Conservation (phyloP, 2,329 filamentous ascomycete genomes). For the Ophiostoma pallidulum region DNA sequence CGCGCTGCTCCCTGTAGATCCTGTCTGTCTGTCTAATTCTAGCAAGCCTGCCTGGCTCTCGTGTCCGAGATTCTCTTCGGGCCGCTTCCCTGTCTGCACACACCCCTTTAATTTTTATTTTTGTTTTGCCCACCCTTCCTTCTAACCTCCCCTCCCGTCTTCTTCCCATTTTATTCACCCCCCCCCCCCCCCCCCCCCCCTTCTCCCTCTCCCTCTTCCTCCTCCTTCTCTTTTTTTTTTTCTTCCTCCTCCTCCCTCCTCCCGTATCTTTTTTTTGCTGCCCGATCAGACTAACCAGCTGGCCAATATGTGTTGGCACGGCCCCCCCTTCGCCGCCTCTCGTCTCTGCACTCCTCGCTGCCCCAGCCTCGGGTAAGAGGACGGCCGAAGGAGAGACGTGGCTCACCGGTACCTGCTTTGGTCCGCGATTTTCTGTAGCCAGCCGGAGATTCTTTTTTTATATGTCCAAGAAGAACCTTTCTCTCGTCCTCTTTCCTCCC, state of each 20-base stretch:
- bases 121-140: neutral
- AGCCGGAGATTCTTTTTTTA: too few relatives aligned
- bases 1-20: neutral
- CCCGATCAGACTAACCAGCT: neutral
- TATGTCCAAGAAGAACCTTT: too few relatives aligned
- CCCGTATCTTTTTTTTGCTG: neutral
- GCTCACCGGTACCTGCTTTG: neutral
- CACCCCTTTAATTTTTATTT: neutral
- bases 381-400: neutral
- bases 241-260: neutral
- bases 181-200: neutral
- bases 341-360: neutral
- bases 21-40: neutral
- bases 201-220: neutral
- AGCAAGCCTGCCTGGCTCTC: neutral
- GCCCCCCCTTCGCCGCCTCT: conserved; percentile 5
- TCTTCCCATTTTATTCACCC: neutral
- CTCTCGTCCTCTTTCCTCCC: too few relatives aligned
- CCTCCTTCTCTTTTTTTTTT: neutral
- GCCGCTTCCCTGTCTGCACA: too few relatives aligned
- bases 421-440: too few relatives aligned
- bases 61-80: too few relatives aligned
- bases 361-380: conserved; percentile 7
- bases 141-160: neutral
- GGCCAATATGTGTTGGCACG: conserved; percentile 12